Conservation (phyloP, 2,329 filamentous ascomycete genomes). For the Sclerotinia nivalis region DNA sequence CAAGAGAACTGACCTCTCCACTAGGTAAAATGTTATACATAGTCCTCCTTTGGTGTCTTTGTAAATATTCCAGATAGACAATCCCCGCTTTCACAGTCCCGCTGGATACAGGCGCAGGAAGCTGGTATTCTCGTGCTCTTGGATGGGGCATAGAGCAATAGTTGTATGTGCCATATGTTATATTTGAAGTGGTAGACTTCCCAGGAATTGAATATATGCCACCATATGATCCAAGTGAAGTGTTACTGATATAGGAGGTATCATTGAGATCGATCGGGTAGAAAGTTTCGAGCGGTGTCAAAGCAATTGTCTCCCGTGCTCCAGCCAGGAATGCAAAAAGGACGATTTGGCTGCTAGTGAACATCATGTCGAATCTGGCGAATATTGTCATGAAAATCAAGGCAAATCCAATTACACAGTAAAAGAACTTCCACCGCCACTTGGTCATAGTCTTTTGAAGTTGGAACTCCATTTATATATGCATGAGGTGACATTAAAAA, state of each 20-base stretch:
- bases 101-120: conserved; percentile 39
- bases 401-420: not conserved
- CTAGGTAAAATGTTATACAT: conserved; percentile 46
- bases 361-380: not conserved
- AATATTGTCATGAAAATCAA: not conserved
- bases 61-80: conserved; percentile 45
- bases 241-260: conserved; percentile 43
- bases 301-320: not conserved
- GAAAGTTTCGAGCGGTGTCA: conserved; percentile 36
- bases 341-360: not conserved
- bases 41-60: conserved; percentile 44
- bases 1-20: conserved; percentile 40
- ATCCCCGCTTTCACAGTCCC: conserved; percentile 39
- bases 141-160: conserved; percentile 47
- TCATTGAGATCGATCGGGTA: conserved; percentile 44
- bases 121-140: conserved; percentile 39
- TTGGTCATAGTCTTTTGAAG: not conserved
- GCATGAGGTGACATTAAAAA: not conserved
- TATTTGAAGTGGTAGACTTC: conserved; percentile 24
- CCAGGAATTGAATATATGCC: conserved; percentile 42
- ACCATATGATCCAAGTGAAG: conserved; percentile 43
- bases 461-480: not conserved
- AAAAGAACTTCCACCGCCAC: not conserved
- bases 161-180: conserved; percentile 42
- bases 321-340: not conserved